A percentile compares a stretch with the other conserved stretches of the same genome.
Conservation (phyloP, 495 filamentous ascomycete species). For the Echria macrotheca region DNA sequence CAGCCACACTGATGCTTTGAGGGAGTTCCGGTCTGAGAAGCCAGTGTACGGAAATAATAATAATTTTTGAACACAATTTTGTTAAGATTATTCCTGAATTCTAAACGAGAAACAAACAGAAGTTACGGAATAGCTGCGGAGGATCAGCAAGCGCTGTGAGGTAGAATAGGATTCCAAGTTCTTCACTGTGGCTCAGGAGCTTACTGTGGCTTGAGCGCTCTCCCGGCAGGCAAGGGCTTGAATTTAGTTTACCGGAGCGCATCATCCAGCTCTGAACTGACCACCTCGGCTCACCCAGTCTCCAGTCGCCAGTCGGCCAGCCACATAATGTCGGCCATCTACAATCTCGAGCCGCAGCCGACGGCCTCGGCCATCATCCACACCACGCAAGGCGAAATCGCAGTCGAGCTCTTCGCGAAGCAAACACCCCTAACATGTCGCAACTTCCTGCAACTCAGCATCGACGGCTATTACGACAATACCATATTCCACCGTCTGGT, state of each 20-base stretch:
- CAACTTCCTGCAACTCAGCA: slow-evolving; percentile 92
- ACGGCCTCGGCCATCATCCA: slow-evolving; percentile 86
- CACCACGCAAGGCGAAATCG: slow-evolving; percentile 82
- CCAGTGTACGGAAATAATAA: no score
- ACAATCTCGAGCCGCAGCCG: slow-evolving; percentile 89
- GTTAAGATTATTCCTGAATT: no score
- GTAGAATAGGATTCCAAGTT: no score
- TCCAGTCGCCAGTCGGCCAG: no score
- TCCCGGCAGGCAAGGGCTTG: slow-evolving; percentile 2
- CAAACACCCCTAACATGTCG: slow-evolving; percentile 86
- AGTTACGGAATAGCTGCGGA: no score
- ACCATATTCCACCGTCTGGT: slow-evolving; percentile 93
- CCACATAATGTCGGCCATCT: slow-evolving; percentile 90
- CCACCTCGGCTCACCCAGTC: not conserved
- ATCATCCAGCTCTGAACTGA: not conserved
- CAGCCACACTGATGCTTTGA: not conserved
- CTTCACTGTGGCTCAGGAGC: no score
- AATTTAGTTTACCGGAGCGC: not conserved
- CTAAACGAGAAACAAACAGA: no score
- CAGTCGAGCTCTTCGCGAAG: slow-evolving; percentile 87
- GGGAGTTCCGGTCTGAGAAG: no score
- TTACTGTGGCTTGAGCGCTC: no score
- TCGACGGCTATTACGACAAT: slow-evolving; percentile 89
- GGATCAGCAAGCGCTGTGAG: no score
- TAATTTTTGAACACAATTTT: no score